Conservation (phyloP, 1,139 yeast species). For the Nematodospora anomalae region DNA sequence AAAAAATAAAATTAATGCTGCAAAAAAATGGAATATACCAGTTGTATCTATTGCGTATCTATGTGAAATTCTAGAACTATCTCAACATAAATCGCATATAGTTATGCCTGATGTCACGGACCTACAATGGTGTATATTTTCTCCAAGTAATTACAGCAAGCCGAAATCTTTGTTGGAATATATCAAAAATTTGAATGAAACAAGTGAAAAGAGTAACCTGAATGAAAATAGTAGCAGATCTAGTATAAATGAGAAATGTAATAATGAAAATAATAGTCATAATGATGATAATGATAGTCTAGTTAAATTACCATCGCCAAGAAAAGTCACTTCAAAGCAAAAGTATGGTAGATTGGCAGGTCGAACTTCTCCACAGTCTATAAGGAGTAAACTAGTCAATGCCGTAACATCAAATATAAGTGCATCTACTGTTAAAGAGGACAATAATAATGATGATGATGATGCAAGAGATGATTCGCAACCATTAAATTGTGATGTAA, state of each 20-base stretch:
- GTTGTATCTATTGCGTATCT: constrained; percentile 54
- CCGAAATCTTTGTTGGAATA: constrained; percentile 37
- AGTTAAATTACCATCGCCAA: constrained; percentile 41
- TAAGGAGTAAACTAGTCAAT: constrained; percentile 10
- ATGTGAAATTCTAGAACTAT: constrained; percentile 43
- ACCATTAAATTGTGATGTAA: constrained; percentile 19
- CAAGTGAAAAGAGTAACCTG: constrained; percentile 8
- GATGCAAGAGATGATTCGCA: constrained; percentile 11
- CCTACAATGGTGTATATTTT: constrained; percentile 53
- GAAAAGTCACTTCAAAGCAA: constrained; percentile 31
- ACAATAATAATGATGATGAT: constrained; percentile 4
- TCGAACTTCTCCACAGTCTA: constrained; percentile 12
- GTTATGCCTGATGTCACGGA: constrained; percentile 39
- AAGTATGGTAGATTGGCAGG: constrained; percentile 36
- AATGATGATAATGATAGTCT: constrained; percentile 7
- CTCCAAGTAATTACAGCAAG: constrained; percentile 29
- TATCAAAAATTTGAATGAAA: constrained; percentile 20
- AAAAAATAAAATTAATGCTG: constrained; percentile 54
- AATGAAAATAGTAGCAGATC: not conserved
- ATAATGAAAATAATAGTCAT: constrained; percentile 4
- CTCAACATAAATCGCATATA: constrained; percentile 16
- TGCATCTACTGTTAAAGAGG: constrained; percentile 1
- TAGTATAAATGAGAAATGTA: constrained; percentile 4
- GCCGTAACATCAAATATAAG: constrained; percentile 4
- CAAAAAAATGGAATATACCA: constrained; percentile 57